Percentiles rank a stretch among this genome's conserved stretches.
These are phyloP conservation scores for Oenanthe sinensis DNA, from an alignment of 129 eudicot genomes.

Conservation along the genomic window DNA sequence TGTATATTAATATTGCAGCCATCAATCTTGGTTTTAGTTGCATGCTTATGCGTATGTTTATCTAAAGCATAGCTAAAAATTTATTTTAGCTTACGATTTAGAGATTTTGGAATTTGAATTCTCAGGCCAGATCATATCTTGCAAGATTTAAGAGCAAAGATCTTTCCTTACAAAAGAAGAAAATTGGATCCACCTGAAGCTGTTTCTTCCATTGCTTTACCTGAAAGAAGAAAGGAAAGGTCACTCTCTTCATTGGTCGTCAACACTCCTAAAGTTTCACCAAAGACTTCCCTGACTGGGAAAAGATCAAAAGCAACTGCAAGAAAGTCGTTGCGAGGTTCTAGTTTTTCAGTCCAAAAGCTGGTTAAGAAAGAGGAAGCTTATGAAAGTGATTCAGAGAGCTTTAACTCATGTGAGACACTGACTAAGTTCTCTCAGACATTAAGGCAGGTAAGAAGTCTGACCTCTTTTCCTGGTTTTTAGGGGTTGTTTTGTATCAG, in stretches of 20 bases:
- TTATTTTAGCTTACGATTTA: neutral
- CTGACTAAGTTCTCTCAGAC: constrained; percentile 36
- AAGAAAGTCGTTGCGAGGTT: constrained; percentile 54
- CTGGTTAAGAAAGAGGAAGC: constrained; percentile 59
- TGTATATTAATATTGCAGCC: neutral
- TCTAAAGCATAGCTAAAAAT: neutral
- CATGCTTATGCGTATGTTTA: neutral
- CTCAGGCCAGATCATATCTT: constrained; percentile 82
- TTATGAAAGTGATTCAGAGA: constrained; percentile 55
- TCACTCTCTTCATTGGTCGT: constrained; percentile 80
- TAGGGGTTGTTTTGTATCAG: too few relatives aligned
- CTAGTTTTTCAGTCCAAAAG: constrained; percentile 52
- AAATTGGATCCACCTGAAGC: constrained; percentile 54
- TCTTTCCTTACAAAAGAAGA: constrained; percentile 68
- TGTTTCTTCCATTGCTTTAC: constrained; percentile 39
- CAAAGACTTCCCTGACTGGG: constrained; percentile 59
- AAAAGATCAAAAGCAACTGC: constrained; percentile 58
- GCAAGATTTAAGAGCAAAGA: constrained; percentile 69
- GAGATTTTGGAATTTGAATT: constrained; percentile 11
- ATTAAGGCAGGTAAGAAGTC: constrained; percentile 51
- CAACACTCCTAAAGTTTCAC: constrained; percentile 60
- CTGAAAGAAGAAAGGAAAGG: constrained; percentile 77
- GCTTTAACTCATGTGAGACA: constrained; percentile 67
- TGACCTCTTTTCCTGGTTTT: neutral
- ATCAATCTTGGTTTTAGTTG: neutral